Conservation (phyloP, 352 stramenopile species). For the Phytophthora melonis region DNA sequence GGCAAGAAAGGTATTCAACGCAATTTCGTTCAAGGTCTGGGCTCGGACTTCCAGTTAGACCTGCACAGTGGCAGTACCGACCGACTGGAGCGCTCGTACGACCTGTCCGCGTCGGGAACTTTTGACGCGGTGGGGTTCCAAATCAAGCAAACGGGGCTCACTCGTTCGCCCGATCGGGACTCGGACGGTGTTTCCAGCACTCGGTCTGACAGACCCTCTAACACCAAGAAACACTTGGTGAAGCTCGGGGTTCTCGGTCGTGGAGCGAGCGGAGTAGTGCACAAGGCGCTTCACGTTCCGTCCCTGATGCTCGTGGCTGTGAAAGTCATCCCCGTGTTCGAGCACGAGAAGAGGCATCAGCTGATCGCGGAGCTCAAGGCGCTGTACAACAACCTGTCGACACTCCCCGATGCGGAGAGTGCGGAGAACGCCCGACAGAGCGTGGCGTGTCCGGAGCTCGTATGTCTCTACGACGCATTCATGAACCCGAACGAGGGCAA, state of each 20-base stretch:
- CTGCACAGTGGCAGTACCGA: slow-evolving; percentile 64
- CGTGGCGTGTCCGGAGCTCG: slow-evolving; percentile 82
- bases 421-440: slow-evolving; percentile 40
- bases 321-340: slow-evolving; percentile 92
- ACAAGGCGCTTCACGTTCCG: slow-evolving; percentile 91
- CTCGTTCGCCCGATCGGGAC: slow-evolving; percentile 63
- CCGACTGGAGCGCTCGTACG: slow-evolving; percentile 79
- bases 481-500: slow-evolving; percentile 92
- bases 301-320: slow-evolving; percentile 91
- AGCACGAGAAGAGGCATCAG: slow-evolving; percentile 89
- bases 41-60: slow-evolving; percentile 77
- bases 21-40: slow-evolving; percentile 75
- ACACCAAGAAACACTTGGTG: slow-evolving; percentile 84
- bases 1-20: slow-evolving; percentile 78
- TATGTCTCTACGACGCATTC: slow-evolving; percentile 95
- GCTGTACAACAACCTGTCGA: slow-evolving; percentile 89
- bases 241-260: slow-evolving; percentile 84
- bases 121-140: slow-evolving; percentile 86
- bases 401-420: slow-evolving; percentile 62
- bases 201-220: slow-evolving; percentile 44
- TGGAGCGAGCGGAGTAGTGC: slow-evolving; percentile 89
- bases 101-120: slow-evolving; percentile 82
- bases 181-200: slow-evolving; percentile 20
- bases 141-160: slow-evolving; percentile 87
- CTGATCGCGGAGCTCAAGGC: slow-evolving; percentile 89